Percentiles rank a stretch among this genome's conserved stretches.
phyloP scores from a whole-genome alignment of 1,284 basidiomycete species.

The Tilletia caries region DNA sequence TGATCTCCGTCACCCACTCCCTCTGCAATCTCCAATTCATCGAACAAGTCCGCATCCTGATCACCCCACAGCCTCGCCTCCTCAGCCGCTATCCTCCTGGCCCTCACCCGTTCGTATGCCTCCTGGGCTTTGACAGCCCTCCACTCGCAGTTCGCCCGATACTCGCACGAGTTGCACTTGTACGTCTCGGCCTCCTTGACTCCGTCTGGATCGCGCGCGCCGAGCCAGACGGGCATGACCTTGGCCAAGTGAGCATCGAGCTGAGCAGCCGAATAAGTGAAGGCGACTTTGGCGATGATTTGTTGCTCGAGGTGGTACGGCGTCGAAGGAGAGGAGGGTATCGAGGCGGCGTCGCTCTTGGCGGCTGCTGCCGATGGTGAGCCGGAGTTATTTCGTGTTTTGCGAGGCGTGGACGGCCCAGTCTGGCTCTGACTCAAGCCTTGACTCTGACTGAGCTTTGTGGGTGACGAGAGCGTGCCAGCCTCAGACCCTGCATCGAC shows the following conservation, averaged over 20 bases:
- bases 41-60: not conserved
- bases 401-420: not conserved
- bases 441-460: not conserved
- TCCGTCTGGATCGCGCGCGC: conserved; percentile 27
- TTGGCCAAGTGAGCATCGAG: conserved; percentile 29
- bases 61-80: not conserved
- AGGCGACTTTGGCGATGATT: conserved; percentile 29
- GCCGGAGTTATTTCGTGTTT: not conserved
- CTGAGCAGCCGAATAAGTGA: conserved; percentile 20
- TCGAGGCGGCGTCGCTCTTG: not conserved
- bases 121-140: conserved; percentile 23
- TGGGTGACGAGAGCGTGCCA: not conserved
- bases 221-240: conserved; percentile 36
- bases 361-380: not conserved
- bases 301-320: conserved; percentile 6
- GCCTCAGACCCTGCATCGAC: not conserved
- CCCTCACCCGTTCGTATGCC: conserved; percentile 6
- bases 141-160: conserved; percentile 47
- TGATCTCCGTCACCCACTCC: not conserved
- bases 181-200: conserved; percentile 28
- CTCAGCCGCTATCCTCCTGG: not conserved
- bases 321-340: not conserved
- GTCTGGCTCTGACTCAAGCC: not conserved
- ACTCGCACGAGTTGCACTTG: conserved; percentile 43
- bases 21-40: not conserved